A percentile compares a stretch with the other conserved stretches of the same genome.
Evolutionary conservation across 108 stramenopile genomes (phyloP).

Genomic region (Aurantiochytrium sp.): DNA sequence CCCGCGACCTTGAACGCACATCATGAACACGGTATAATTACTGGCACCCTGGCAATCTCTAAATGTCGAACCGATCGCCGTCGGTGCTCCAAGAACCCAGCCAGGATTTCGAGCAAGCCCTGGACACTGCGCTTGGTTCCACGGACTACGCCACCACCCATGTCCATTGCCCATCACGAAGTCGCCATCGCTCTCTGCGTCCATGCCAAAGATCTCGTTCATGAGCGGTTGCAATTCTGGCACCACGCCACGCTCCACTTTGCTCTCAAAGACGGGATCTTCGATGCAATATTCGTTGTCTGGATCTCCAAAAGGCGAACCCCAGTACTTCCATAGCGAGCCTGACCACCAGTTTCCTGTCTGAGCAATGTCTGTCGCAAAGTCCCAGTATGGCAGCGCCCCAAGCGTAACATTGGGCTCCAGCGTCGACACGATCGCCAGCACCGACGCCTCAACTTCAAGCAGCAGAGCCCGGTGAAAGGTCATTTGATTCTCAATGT

Average conservation of each 20-base stretch:
- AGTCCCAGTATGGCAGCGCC: conserved; percentile 7
- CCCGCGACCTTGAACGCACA: neutral
- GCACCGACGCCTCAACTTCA: neutral
- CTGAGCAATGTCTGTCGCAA: neutral
- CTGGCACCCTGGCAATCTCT: neutral
- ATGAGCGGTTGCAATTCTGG: neutral
- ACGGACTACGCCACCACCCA: neutral
- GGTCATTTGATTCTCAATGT: neutral
- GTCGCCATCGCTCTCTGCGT: neutral
- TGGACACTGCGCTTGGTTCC: neutral
- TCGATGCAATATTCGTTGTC: neutral
- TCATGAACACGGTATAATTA: neutral
- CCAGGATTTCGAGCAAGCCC: neutral
- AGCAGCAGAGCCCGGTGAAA: neutral
- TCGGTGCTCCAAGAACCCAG: neutral
- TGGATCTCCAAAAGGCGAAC: neutral
- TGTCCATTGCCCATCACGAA: neutral
- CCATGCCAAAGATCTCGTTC: neutral
- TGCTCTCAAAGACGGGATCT: neutral
- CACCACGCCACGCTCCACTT: neutral
- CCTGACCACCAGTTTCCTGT: neutral
- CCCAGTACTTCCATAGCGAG: conserved; percentile 11
- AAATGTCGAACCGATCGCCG: neutral
- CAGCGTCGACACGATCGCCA: neutral
- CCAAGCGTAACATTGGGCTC: neutral